These are phyloP conservation scores for Pichia insulana DNA, from an alignment of 805 yeast genomes.

Conservation along the genomic window DNA sequence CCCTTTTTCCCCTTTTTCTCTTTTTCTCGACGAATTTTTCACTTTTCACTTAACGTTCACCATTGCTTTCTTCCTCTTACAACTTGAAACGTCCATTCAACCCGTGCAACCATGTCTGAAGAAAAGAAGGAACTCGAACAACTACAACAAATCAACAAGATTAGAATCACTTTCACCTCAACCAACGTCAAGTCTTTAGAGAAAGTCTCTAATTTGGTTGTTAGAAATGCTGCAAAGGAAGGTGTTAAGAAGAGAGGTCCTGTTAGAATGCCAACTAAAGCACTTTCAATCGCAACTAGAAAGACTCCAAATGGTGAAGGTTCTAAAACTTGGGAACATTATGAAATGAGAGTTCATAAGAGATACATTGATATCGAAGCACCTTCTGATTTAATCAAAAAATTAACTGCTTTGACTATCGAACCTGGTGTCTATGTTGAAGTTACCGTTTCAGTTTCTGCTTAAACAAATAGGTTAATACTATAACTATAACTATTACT, in stretches of 20 bases:
- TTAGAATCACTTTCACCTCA: conserved; percentile 98
- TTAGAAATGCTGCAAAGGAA: conserved; percentile 77
- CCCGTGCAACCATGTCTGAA: conserved; percentile 49
- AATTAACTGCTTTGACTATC: conserved; percentile 94
- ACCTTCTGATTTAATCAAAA: conserved; percentile 87
- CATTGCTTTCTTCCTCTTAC: background rate
- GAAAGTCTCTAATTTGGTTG: conserved; percentile 87
- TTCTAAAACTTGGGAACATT: conserved; percentile 99
- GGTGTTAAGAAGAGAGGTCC: conserved; percentile 95
- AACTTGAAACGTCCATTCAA: conserved; percentile 29
- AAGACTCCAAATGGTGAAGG: conserved; percentile 99
- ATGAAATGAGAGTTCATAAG: conserved; percentile 99
- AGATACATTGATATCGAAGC: conserved; percentile 98
- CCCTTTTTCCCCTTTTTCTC: background rate
- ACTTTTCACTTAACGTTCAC: background rate
- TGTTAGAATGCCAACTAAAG: conserved; percentile 99
- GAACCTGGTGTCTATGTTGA: conserved; percentile 99
- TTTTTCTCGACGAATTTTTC: background rate
- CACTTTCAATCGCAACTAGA: conserved; percentile 96
- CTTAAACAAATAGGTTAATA: too few species aligned
- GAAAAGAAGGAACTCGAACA: conserved; percentile 79
- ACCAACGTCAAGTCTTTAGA: conserved; percentile 98
- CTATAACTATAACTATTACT: too few species aligned
- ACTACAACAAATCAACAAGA: conserved; percentile 83
- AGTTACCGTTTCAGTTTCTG: conserved; percentile 85